Conservation (phyloP, 495 filamentous ascomycete genomes). For the Penicillium soppii region DNA sequence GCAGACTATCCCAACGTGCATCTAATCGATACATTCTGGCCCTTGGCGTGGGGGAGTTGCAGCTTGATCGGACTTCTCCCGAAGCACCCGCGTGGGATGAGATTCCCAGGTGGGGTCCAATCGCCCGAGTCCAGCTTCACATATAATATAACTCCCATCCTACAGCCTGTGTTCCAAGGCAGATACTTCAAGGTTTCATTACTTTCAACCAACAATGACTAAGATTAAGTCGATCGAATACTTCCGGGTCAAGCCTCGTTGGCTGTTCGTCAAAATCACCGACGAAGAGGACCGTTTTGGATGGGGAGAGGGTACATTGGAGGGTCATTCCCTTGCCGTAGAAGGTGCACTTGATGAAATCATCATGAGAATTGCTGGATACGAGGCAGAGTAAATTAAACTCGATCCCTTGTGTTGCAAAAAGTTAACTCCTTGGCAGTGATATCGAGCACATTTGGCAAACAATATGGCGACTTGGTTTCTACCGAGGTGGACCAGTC, state of each 20-base stretch:
- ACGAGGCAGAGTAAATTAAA: conserved; percentile 68
- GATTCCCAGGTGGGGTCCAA: not conserved
- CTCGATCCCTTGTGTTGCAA: not conserved
- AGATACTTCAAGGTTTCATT: not conserved
- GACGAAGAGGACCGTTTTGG: conserved; percentile 63
- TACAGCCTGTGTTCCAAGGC: not conserved
- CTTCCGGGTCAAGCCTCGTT: conserved; percentile 74
- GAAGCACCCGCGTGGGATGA: conserved; percentile 22
- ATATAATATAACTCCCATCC: not conserved
- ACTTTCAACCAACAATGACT: conserved; percentile 47
- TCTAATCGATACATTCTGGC: not conserved
- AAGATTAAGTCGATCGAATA: conserved; percentile 74
- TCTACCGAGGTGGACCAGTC: conserved; percentile 82
- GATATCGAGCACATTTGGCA: conserved; percentile 88
- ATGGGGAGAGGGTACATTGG: conserved; percentile 81
- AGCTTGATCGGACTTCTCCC: conserved; percentile 18
- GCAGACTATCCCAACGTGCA: not conserved
- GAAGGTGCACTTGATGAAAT: conserved; percentile 75
- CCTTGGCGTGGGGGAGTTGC: conserved; percentile 8
- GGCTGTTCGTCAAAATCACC: conserved; percentile 80
- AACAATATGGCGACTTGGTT: conserved; percentile 64
- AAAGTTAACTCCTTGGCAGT: conserved; percentile 32
- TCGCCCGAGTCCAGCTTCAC: not conserved
- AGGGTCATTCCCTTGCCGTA: conserved; percentile 77
- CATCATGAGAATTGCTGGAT: conserved; percentile 61